Evolutionary conservation across 2,329 filamentous ascomycete genomes (phyloP).

Genomic region (Penicillium corylophilum): DNA sequence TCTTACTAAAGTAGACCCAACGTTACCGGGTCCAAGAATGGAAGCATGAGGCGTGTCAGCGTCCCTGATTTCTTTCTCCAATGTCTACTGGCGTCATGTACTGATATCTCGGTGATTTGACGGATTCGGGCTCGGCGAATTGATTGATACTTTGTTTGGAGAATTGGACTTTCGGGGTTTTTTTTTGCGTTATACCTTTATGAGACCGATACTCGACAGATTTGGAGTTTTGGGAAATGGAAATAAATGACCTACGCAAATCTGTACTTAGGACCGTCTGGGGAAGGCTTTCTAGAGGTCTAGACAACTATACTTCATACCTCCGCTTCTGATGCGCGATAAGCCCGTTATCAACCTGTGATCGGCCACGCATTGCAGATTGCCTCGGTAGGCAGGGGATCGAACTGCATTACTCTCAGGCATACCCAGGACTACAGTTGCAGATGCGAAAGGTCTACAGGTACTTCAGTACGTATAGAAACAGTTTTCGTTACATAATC

Average conservation of each 20-base stretch:
- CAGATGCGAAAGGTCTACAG: no score
- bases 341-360: neutral
- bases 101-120: neutral
- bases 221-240: slow-evolving; percentile 14
- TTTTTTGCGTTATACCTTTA: neutral
- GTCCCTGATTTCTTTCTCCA: slow-evolving; percentile 7
- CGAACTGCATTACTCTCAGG: neutral
- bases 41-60: slow-evolving; percentile 9
- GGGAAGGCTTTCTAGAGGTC: neutral
- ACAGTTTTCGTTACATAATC: slow-evolving; percentile 24
- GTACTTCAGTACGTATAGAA: no score
- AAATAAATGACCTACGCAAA: slow-evolving; percentile 10
- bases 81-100: neutral
- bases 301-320: neutral
- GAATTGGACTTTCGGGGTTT: neutral
- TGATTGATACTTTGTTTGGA: neutral
- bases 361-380: neutral
- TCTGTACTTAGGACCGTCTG: slow-evolving; percentile 13
- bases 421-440: neutral
- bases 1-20: slow-evolving; percentile 35
- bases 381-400: neutral
- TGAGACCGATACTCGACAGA: neutral
- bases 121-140: neutral
- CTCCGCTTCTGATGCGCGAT: neutral
- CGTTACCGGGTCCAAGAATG: neutral